Percentiles rank a stretch among this genome's conserved stretches.
These are phyloP conservation scores for Fusarium setosum DNA, from an alignment of 2,329 filamentous ascomycete genomes.

Conservation along the genomic window DNA sequence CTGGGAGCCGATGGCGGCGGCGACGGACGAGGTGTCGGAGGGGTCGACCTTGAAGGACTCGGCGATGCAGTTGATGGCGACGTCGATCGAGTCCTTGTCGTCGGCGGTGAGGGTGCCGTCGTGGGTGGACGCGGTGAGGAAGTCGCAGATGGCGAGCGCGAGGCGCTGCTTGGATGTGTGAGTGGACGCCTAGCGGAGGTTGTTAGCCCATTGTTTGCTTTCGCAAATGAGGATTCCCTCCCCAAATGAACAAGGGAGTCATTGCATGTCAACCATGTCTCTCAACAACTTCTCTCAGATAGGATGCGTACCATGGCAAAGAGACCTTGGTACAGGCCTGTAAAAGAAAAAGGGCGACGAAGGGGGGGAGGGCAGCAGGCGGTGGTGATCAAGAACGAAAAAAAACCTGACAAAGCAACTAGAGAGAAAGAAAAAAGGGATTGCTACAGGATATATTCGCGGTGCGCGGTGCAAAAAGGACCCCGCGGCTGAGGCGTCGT, in stretches of 20 bases:
- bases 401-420: constrained; percentile 2
- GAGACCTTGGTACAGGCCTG: not conserved
- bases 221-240: too few relatives aligned
- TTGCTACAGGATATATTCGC: constrained; percentile 16
- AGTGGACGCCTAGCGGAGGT: constrained; percentile 43
- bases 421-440: not conserved
- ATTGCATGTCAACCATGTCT: too few relatives aligned
- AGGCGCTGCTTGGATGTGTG: constrained; percentile 80
- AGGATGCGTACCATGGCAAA: not conserved
- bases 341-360: not conserved
- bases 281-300: too few relatives aligned
- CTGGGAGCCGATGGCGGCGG: constrained; percentile 85
- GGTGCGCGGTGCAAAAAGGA: constrained; percentile 25
- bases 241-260: too few relatives aligned
- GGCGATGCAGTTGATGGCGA: constrained; percentile 92
- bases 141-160: constrained; percentile 96
- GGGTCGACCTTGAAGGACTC: constrained; percentile 96
- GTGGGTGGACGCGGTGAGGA: constrained; percentile 83
- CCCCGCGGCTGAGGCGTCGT: constrained; percentile 38
- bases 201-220: constrained; percentile 7
- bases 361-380: not conserved
- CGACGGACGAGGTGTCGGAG: constrained; percentile 76
- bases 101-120: constrained; percentile 91
- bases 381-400: too few relatives aligned
- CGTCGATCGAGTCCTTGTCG: constrained; percentile 92